Percentiles rank a stretch among this genome's conserved stretches.
phyloP scores from a whole-genome alignment of 495 filamentous ascomycete genomes.

The Trichoderma virens region DNA sequence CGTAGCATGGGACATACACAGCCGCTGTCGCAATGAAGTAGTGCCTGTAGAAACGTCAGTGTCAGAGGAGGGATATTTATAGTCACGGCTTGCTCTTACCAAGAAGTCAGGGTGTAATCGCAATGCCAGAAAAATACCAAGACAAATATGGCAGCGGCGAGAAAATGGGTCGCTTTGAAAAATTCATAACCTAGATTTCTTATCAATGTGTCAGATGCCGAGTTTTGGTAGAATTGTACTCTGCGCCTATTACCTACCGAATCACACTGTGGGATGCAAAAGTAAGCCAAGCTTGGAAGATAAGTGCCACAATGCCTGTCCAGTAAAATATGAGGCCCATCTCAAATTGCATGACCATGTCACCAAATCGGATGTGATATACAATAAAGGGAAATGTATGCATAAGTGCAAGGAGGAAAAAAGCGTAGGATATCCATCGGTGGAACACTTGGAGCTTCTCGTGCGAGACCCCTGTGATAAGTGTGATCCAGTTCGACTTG shows the following conservation, averaged over 20 bases:
- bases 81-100: slow-evolving; percentile 17
- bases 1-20: slow-evolving; percentile 38
- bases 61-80: neutral
- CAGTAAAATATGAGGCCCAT: slow-evolving; percentile 38
- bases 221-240: neutral
- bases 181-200: slow-evolving; percentile 49
- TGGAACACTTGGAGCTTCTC: slow-evolving; percentile 51
- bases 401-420: slow-evolving; percentile 44
- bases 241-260: slow-evolving; percentile 19
- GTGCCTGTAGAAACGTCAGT: slow-evolving; percentile 19
- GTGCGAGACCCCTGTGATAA: slow-evolving; percentile 46
- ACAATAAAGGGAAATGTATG: slow-evolving; percentile 56
- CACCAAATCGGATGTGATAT: slow-evolving; percentile 38
- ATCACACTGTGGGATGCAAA: slow-evolving; percentile 28
- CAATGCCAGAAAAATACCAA: slow-evolving; percentile 56
- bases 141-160: slow-evolving; percentile 45
- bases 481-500: slow-evolving; percentile 39
- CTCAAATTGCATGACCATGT: slow-evolving; percentile 41
- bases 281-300: slow-evolving; percentile 46
- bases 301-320: slow-evolving; percentile 47
- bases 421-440: slow-evolving; percentile 44
- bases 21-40: slow-evolving; percentile 52
- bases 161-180: slow-evolving; percentile 49
- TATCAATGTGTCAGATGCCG: neutral
- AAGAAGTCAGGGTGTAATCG: slow-evolving; percentile 47